Conservation (phyloP, 371 early-diverging fungal genomes). For the Circinella minor region DNA sequence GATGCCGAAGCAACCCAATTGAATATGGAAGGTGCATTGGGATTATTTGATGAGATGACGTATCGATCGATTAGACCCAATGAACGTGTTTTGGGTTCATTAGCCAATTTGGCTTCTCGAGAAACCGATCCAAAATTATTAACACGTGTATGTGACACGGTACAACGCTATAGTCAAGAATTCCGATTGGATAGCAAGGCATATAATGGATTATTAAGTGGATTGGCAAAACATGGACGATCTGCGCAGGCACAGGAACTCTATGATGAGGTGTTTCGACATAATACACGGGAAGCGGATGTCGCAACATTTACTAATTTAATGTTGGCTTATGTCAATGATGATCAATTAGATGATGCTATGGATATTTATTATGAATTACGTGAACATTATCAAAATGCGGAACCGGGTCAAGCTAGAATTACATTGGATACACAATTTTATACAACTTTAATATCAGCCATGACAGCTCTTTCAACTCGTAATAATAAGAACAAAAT, state of each 20-base stretch:
- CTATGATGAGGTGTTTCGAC: conserved; percentile 43
- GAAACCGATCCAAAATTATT: conserved; percentile 8
- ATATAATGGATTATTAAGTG: conserved; percentile 36
- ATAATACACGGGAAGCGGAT: conserved; percentile 26
- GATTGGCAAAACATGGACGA: conserved; percentile 38
- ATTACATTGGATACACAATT: conserved; percentile 29
- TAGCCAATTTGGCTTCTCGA: conserved; percentile 31
- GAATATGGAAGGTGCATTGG: conserved; percentile 35
- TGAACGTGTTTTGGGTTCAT: conserved; percentile 35
- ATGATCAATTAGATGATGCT: conserved; percentile 37
- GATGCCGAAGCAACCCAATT: conserved; percentile 41
- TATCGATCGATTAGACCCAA: conserved; percentile 32
- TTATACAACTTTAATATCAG: conserved; percentile 27
- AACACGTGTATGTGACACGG: not conserved
- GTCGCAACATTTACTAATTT: conserved; percentile 40
- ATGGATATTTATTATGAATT: conserved; percentile 52
- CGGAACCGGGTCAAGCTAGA: conserved; percentile 17
- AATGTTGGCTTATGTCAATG: conserved; percentile 47
- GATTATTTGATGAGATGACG: conserved; percentile 45
- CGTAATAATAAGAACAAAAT: conserved; percentile 1
- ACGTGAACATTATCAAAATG: conserved; percentile 31
- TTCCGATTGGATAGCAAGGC: conserved; percentile 16
- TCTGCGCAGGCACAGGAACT: conserved; percentile 42
- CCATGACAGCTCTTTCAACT: conserved; percentile 20
- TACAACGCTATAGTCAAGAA: conserved; percentile 11